Evolutionary conservation across 345 rosid species (phyloP), one percentile per base, ranked within the genome.

Genomic region (Aethionema arabicum): DNA sequence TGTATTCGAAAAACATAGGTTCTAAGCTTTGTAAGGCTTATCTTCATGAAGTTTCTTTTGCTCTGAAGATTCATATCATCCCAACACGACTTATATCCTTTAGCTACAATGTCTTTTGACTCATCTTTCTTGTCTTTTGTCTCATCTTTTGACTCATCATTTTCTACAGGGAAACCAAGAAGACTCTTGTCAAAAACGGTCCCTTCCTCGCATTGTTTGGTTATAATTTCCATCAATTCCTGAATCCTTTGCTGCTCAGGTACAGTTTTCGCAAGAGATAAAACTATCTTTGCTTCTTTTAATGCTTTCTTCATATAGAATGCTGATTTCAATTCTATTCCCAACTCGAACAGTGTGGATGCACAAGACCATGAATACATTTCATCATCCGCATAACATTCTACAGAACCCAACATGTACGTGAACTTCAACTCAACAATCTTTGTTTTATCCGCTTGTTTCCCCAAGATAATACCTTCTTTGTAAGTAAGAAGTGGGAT

Each of bases 11-110:
- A n/a, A 0, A 46, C 56, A 49, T 11, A 48, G 11, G 36, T 37
- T 9, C 6, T 61, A 48, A 61, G 21, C 9, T 48, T 36, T 2
- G 4, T 3, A 37, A 2, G 12, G 37, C 35, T 61, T 8, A 61
- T 52, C 37, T 61, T 48, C 56, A 61, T 21, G 12, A 61, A 47
- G 4, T 47, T 29, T 36, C 46, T 38, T 48, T 38, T 61, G 3
- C 11, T 27, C 37, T 61, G 56, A 61, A 37, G 29, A 12, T 37
- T 29, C 37, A 48, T 11, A 61, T 12, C 47, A 0, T 8, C 37
- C 66, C 66, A 61, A 61, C 48, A 61, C 29, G 14, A 8, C 14
- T 7, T 61, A 29, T 48, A 36, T 12, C 27, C 12, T 2, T 47
- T 15, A 27, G 15, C 6, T n/a, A 10, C 6, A 51, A 15, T 4